phyloP scores from a whole-genome alignment of 2,329 filamentous ascomycete species.

The Zasmidium angulare region DNA sequence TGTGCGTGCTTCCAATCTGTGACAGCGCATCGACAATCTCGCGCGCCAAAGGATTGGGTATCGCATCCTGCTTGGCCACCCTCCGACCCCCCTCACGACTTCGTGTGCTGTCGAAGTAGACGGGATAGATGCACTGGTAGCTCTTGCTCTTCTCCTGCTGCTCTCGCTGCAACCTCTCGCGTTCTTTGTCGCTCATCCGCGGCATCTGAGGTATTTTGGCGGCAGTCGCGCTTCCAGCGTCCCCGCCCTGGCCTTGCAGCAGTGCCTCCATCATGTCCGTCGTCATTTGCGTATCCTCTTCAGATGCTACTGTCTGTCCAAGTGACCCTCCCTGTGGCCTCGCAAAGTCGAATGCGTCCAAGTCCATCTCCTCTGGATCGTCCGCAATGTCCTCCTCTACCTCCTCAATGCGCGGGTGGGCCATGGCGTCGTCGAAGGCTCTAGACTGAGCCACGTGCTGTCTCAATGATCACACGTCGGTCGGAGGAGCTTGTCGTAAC shows the following conservation, averaged over 20 bases:
- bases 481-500: background rate
- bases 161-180: conserved; percentile 39
- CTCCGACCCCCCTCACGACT: conserved; percentile 77
- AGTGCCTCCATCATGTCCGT: conserved; percentile 28
- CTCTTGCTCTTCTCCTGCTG: conserved; percentile 63
- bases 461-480: background rate
- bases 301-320: conserved; percentile 19
- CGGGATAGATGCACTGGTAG: conserved; percentile 88
- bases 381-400: conserved; percentile 64
- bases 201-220: conserved; percentile 16
- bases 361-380: conserved; percentile 86
- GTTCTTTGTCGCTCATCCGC: conserved; percentile 33
- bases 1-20: conserved; percentile 46
- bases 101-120: conserved; percentile 85
- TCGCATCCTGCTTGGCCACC: conserved; percentile 69
- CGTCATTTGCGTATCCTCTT: conserved; percentile 20
- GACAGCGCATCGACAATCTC: conserved; percentile 87
- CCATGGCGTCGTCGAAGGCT: conserved; percentile 55
- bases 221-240: conserved; percentile 17
- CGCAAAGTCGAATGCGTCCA: conserved; percentile 61
- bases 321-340: conserved; percentile 28
- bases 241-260: conserved; percentile 27
- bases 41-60: conserved; percentile 80
- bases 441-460: background rate
- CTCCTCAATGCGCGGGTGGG: conserved; percentile 86